These are phyloP conservation scores for Xerophyta viscosa DNA, from an alignment of 106 monocot genomes.

Conservation along the genomic window DNA sequence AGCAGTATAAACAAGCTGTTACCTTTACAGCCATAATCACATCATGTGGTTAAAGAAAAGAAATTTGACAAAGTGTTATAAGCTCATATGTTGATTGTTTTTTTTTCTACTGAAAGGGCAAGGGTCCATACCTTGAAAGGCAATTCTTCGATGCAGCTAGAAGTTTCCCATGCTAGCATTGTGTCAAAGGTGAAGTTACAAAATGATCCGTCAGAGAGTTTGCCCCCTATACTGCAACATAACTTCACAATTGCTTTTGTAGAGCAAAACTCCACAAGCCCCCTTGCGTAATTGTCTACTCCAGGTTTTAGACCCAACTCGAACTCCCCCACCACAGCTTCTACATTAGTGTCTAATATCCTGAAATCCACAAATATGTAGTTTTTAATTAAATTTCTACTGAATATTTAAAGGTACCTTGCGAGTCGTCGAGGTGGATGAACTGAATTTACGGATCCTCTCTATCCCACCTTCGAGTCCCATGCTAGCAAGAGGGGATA, in stretches of 20 bases:
- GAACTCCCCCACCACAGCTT: slow-evolving; percentile 54
- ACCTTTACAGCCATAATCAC: no score
- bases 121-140: slow-evolving; percentile 26
- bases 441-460: no score
- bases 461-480: no score
- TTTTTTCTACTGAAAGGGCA: background rate
- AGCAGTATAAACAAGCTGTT: background rate
- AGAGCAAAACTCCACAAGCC: slow-evolving; percentile 72
- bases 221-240: slow-evolving; percentile 26
- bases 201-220: slow-evolving; percentile 47
- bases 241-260: slow-evolving; percentile 37
- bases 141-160: slow-evolving; percentile 25
- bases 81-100: no score
- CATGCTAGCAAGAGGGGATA: no score
- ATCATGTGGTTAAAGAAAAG: no score
- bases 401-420: no score
- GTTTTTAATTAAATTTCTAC: no score
- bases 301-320: slow-evolving; percentile 35
- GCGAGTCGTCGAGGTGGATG: no score
- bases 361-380: no score
- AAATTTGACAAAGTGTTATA: no score
- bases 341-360: slow-evolving; percentile 39
- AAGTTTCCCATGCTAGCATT: slow-evolving; percentile 87
- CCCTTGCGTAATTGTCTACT: slow-evolving; percentile 43
- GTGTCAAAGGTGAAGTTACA: slow-evolving; percentile 79